Base-by-base conservation (phyloP, 176 grass and related monocot genomes). In the Pharus latifolius region DNA sequence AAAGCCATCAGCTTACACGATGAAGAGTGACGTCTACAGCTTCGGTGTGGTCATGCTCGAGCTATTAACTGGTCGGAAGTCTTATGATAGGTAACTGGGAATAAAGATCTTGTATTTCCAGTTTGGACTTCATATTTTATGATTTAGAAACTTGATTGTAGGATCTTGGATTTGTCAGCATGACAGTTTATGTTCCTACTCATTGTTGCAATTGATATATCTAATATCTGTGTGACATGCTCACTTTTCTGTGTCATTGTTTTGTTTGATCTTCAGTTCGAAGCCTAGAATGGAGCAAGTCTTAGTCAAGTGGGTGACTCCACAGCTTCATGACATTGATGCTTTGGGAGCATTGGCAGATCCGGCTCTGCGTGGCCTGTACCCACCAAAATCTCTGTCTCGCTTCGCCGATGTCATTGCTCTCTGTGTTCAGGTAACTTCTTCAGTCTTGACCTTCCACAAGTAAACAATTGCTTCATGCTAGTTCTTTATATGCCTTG, bases 1-100 rank as follows among this genome's bases (percentile, higher is more conserved):
- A 35, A 69, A 81, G 27, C 49, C 86, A 74, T 89, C 89, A 35
- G 70, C 50, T 34, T 98, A 93, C 40, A 72, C 51, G 23, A 75
- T 78, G 58, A 98, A 93, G 56, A 98, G 95, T 18, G 95, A 98
- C 52, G 84, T 93, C 41, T 98, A 93, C 75, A 79, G 87, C 73
- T 93, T 88, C 0, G 90, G 90, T 1, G 84, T 98, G 0, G 54
- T 98, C 43, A 88, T 98, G 95, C 84, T 98, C 34, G 90, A 98
- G 78, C 70, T 98, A 46, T 66, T 98, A 71, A 98, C 90, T 0
- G 95, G 95, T 28, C 87, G 82, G 37, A 98, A 86, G 33, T 68
- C 95, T 24, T 98, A 76, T 13, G 84, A 94, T 53, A 93, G 84
- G 90, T 98, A 85, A 65, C 3, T 1, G 30, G 17, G 20, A 19